Percentiles rank a stretch among this genome's conserved stretches.
These are phyloP conservation scores for Beauveria sp. DNA, from an alignment of 2,329 filamentous ascomycete genomes.

Conservation along the genomic window DNA sequence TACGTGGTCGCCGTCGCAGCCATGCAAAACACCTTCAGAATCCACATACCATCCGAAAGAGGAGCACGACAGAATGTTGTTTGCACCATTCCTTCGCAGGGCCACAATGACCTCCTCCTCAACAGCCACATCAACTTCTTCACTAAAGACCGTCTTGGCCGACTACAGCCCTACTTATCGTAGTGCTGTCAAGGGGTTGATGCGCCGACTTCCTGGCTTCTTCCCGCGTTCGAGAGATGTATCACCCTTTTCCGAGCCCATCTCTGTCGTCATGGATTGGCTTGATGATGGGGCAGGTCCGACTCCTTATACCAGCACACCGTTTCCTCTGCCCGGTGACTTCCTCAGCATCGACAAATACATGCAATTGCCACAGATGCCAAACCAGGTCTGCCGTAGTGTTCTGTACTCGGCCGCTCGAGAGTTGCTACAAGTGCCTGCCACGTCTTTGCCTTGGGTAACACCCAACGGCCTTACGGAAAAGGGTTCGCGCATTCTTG, in stretches of 20 bases:
- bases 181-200: constrained; percentile 29
- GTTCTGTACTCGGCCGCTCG: constrained; percentile 23
- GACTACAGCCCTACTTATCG: constrained; percentile 27
- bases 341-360: constrained; percentile 32
- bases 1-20: not conserved
- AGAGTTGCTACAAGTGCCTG: constrained; percentile 18
- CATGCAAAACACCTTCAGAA: not conserved
- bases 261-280: constrained; percentile 17
- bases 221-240: constrained; percentile 18
- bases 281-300: constrained; percentile 23
- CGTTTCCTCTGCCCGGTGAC: constrained; percentile 39
- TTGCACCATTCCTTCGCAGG: constrained; percentile 24
- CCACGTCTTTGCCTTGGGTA: constrained; percentile 20
- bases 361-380: constrained; percentile 13
- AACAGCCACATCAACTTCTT: constrained; percentile 30
- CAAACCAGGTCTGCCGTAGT: constrained; percentile 18
- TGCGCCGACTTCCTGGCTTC: constrained; percentile 30
- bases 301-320: constrained; percentile 13
- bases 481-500: constrained; percentile 15
- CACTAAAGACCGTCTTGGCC: constrained; percentile 24
- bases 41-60: constrained; percentile 9
- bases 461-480: constrained; percentile 18
- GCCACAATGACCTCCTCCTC: constrained; percentile 31
- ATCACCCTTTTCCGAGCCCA: constrained; percentile 20
- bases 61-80: constrained; percentile 10